phyloP scores from a whole-genome alignment of 345 rosid species.

The Rhodamnia argentea region DNA sequence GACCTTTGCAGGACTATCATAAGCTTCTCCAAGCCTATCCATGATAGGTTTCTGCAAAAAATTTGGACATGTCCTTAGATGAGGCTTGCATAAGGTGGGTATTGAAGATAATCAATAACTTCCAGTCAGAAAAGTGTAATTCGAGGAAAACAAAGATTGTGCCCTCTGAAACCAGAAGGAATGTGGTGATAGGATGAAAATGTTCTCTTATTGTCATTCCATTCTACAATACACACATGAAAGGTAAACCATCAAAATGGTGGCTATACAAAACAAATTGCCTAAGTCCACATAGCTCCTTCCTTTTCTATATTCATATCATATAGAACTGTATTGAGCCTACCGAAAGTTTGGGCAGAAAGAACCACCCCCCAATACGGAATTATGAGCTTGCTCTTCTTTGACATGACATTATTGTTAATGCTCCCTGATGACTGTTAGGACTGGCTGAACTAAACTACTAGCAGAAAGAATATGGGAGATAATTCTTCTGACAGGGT shows the following conservation, averaged over 20 bases:
- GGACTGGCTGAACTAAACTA: not conserved
- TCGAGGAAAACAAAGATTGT: not conserved
- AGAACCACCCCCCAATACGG: not conserved
- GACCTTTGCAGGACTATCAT: conserved; percentile 86
- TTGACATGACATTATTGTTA: not conserved
- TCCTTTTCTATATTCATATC: not conserved
- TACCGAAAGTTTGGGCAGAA: not conserved
- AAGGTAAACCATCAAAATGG: not conserved
- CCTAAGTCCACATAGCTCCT: not conserved
- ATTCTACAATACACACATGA: not conserved
- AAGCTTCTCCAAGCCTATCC: conserved; percentile 93
- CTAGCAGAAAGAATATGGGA: not conserved
- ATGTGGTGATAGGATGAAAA: not conserved
- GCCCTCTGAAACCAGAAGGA: not conserved
- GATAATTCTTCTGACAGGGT: not conserved
- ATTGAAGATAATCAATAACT: not conserved
- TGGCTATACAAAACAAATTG: not conserved
- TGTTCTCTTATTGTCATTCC: not conserved
- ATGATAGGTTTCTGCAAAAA: conserved; percentile 80
- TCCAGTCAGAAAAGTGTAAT: not conserved
- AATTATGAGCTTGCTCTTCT: not conserved
- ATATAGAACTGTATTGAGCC: not conserved
- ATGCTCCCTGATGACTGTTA: not conserved
- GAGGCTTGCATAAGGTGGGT: not conserved
- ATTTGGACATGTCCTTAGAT: not conserved